Evolutionary conservation across 2,329 filamentous ascomycete species (phyloP), one percentile per base, ranked within the genome.

Genomic region (Scolecobasidium constrictum): DNA sequence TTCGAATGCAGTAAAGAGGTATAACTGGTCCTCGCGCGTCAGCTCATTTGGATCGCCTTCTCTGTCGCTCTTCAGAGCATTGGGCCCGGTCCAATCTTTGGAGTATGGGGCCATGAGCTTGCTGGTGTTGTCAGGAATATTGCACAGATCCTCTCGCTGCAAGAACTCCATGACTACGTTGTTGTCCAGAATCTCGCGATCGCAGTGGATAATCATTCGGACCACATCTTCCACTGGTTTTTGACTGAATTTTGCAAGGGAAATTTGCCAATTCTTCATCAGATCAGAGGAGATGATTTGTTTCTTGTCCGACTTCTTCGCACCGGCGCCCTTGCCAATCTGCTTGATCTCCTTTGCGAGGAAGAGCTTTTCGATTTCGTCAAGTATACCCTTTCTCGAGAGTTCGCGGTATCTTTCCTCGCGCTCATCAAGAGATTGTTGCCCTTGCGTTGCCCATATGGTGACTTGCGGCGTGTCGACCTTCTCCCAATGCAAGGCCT

Each of bases 401-500:
- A 98, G 74, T 56, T 96, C 92, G 31, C 83, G 78, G 58, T 96
- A 96, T 62, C 95, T 95, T 64, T 94, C 86, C 65, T 98, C 92
- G 57, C 88, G 86, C 47, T 83, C 84, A 58, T 93, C 81, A 4
- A 80, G 77, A n/a, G 86, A 93, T 4, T 18, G 40, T 7, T 86
- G 83, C 21, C 84, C 77, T 60, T 94, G 86, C 5, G 78, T 74
- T 23, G 87, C 88, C 90, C 90, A 96, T 53, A 95, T 85, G 42
- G 90, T 95, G 40, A 86, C 83, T 59, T 92, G 79, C 17, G 87
- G 85, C 42, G 84, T 77, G 63, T 98, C 92, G 43, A 98, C 86
- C 70, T 96, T 96, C 66, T 98, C 92, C 90, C 92, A 96, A 67
- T 98, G 92, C 52, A 98, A 73, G 46, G 90, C 90, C 77, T 98